A percentile compares a stretch with the other conserved stretches of the same genome.
Conservation (phyloP, 1,284 basidiomycete species). For the Pterulicium gracile region DNA sequence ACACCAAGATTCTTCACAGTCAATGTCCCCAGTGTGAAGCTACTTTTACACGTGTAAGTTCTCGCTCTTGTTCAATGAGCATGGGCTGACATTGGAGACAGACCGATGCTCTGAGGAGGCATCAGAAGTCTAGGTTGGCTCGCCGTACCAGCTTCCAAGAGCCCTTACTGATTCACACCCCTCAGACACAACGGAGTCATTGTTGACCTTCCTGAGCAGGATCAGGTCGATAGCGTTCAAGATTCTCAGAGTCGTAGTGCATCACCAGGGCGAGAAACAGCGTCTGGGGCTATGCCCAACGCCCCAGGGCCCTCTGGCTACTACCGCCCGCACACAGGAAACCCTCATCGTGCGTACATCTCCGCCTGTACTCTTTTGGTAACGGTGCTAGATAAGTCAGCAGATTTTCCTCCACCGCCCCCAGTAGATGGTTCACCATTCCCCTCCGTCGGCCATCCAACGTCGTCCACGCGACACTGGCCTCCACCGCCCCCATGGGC, state of each 20-base stretch:
- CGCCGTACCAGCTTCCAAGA: constrained; percentile 6
- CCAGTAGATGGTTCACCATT: constrained; percentile 25
- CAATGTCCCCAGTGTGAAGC: constrained; percentile 68
- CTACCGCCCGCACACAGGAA: constrained; percentile 48
- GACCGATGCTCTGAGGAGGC: constrained; percentile 50
- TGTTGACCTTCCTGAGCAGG: constrained; percentile 36
- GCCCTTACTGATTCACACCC: constrained; percentile 6
- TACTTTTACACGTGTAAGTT: constrained; percentile 60
- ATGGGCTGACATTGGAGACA: constrained; percentile 14
- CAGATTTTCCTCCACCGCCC: constrained; percentile 18
- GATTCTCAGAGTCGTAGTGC: constrained; percentile 35
- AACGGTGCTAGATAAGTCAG: constrained; percentile 17
- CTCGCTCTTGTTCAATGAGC: constrained; percentile 4
- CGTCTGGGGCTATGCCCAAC: constrained; percentile 16
- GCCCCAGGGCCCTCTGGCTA: constrained; percentile 38
- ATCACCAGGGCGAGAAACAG: constrained; percentile 26
- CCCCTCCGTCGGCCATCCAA: constrained; percentile 21
- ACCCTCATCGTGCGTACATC: constrained; percentile 17
- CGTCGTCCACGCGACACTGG: constrained; percentile 34
- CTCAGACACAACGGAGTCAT: constrained; percentile 58
- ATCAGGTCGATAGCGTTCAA: constrained; percentile 23
- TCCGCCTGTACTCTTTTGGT: constrained; percentile 9
- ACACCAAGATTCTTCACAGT: constrained; percentile 23
- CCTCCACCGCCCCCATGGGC: constrained; percentile 34
- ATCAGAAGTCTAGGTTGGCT: constrained; percentile 60